Base-by-base conservation (phyloP, 441 rosid genomes). In the Populus hybrid region DNA sequence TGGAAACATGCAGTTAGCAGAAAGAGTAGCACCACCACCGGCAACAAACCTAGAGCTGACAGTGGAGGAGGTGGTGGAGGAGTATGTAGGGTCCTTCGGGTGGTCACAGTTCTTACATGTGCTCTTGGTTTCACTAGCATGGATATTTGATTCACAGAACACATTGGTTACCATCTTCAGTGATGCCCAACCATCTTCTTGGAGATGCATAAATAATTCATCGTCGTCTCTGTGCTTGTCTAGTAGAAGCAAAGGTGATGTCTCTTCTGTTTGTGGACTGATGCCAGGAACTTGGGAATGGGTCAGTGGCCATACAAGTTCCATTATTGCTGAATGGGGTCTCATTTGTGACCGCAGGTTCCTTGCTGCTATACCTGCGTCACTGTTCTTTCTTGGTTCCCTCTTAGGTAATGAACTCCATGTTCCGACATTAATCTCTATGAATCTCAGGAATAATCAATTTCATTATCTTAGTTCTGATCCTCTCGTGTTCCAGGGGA, bases 361-460 rank as follows among this genome's bases (percentile, higher is more conserved):
- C 76, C 86, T 92, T 61, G 90, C 90, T 59, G 91, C 97, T 20
- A 42, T 88, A 21, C 97, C 97, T 2, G 88, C 93, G 6, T 87
- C 92, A 11, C 89, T 89, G 34, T 90, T 92, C 85, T 92, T 92
- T 32, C 80, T 87, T 16, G 70, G 70, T 68, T 68, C 70, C 2
- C 42, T 68, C 42, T 30, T 68, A 2, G 40, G 40, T 67, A 67
- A 53, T 53, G 61, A 18, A 53, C 7, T 18, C 0, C 61, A 18
- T 6, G 61, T 6, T 18, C 61, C 3, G 7, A 18, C 9, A 53
- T 59, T 59, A 8, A n/a, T 59, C 0, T 0, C 5, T 2, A 10
- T 0, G 24, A 59, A 59, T 59, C 24, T 2, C 24, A n/a, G 3
- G 61, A 53, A 38, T 38, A 40, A 10, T 40, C 46, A 10, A n/a